Evolutionary conservation across 2,329 filamentous ascomycete species (phyloP), one percentile per base, ranked within the genome.

Genomic region (Pleomassaria siparia): DNA sequence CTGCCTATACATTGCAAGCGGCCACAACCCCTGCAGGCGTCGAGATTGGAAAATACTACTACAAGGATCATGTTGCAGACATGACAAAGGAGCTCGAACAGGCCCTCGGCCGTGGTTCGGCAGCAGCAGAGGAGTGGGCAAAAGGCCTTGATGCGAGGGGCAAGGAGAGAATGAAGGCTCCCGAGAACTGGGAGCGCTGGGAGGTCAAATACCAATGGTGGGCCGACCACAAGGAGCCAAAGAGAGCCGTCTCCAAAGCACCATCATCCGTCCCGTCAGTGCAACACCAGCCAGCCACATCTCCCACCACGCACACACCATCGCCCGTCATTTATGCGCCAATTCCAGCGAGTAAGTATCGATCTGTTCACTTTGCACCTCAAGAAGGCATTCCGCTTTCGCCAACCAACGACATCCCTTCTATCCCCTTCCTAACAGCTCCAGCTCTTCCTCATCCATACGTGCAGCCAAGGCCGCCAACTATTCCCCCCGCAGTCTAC

Each of bases 151-250:
- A 84, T 35, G 74, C 73, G 22, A 78, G 82, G 48, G 86, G 87
- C 9, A 81, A 81, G 57, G 76, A 82, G 49, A 72, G 77, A 40
- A 79, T 83, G 56, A 77, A 75, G 10, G 83, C 88, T 63, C 78
- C 82, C 24, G 77, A 81, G 22, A 81, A 86, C 41, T 92, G 88
- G 85, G 88, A 91, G 64, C 86, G 84, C 59, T 92, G 87, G 83
- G 83, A 85, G 53, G 70, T 77, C 37, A 72, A 71, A 51, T 53
- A 67, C 43, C 62, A 62, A 35, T 60, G 55, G 51, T 57, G 59
- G 56, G 53, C 41, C 18, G 49, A 55, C 24, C 59, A 60, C 28
- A 43, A 58, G 30, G 46, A 50, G 10, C 37, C 53, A 2, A 53
- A 50, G 51, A 47, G 52, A 46, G 21, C 54, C 45, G 29, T 49